Percentiles rank a stretch among this genome's conserved stretches.
Evolutionary conservation across 2,329 filamentous ascomycete genomes (phyloP).

Genomic region (Claviceps sp.): DNA sequence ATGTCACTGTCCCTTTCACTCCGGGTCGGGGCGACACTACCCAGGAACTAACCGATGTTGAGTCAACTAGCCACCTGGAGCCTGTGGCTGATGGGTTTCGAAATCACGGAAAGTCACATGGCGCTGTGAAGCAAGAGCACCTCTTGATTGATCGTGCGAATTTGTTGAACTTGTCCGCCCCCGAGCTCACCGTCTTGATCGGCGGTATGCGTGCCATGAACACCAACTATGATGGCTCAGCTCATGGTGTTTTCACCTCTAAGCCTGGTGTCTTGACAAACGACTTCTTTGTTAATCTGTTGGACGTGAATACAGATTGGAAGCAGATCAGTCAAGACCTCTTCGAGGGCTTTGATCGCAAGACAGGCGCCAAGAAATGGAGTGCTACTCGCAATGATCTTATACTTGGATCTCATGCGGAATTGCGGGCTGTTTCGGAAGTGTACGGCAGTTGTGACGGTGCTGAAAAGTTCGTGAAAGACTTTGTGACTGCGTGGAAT

Average conservation of each 20-base stretch:
- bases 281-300: slow-evolving; percentile 72
- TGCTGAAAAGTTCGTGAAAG: slow-evolving; percentile 51
- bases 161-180: slow-evolving; percentile 55
- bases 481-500: slow-evolving; percentile 58
- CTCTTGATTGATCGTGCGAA: slow-evolving; percentile 59
- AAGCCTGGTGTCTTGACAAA: slow-evolving; percentile 57
- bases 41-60: slow-evolving; percentile 56
- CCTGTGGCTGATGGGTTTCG: slow-evolving; percentile 65
- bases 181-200: slow-evolving; percentile 57
- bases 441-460: slow-evolving; percentile 51
- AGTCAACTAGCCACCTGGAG: slow-evolving; percentile 53
- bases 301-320: slow-evolving; percentile 56
- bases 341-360: slow-evolving; percentile 52
- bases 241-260: slow-evolving; percentile 54
- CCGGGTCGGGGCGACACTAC: slow-evolving; percentile 60
- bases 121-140: slow-evolving; percentile 52
- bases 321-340: slow-evolving; percentile 33
- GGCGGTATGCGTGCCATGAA: slow-evolving; percentile 59
- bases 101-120: slow-evolving; percentile 55
- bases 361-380: slow-evolving; percentile 54
- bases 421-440: slow-evolving; percentile 58
- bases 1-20: slow-evolving; percentile 53
- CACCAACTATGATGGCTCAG: slow-evolving; percentile 58
- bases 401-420: slow-evolving; percentile 60
- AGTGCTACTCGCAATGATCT: slow-evolving; percentile 55